These are phyloP conservation scores for Achlya hypogyna DNA, from an alignment of 352 stramenopile genomes.

Conservation along the genomic window DNA sequence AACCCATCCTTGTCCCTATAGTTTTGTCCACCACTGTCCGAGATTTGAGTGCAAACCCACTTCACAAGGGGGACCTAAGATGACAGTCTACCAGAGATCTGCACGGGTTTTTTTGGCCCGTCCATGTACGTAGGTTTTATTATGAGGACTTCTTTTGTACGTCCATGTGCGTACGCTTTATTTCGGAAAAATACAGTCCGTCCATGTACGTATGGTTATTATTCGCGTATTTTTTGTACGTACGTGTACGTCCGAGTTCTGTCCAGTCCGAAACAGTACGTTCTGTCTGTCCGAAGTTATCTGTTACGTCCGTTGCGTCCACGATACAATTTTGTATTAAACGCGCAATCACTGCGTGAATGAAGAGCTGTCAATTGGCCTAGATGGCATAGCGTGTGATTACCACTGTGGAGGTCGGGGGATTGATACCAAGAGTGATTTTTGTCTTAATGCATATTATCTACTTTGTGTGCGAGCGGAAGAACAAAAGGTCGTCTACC, in stretches of 20 bases:
- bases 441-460: not conserved
- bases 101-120: not conserved
- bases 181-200: not conserved
- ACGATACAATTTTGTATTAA: too few species aligned
- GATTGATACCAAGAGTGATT: not conserved
- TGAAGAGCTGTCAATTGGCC: not conserved
- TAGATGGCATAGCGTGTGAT: not conserved
- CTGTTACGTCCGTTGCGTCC: not conserved
- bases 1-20: too few species aligned
- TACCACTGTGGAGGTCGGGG: not conserved
- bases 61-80: too few species aligned
- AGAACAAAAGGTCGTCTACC: not conserved
- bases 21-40: too few species aligned
- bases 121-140: not conserved
- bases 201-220: not conserved
- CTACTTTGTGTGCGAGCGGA: not conserved
- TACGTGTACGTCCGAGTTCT: not conserved
- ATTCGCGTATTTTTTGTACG: not conserved
- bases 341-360: not conserved
- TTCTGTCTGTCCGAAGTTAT: not conserved
- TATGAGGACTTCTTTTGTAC: not conserved
- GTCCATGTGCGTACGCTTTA: not conserved
- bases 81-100: not conserved
- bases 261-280: not conserved
- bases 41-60: too few species aligned